Base-by-base conservation (phyloP, 1,284 basidiomycete species). In the Austropuccinia psidii region DNA sequence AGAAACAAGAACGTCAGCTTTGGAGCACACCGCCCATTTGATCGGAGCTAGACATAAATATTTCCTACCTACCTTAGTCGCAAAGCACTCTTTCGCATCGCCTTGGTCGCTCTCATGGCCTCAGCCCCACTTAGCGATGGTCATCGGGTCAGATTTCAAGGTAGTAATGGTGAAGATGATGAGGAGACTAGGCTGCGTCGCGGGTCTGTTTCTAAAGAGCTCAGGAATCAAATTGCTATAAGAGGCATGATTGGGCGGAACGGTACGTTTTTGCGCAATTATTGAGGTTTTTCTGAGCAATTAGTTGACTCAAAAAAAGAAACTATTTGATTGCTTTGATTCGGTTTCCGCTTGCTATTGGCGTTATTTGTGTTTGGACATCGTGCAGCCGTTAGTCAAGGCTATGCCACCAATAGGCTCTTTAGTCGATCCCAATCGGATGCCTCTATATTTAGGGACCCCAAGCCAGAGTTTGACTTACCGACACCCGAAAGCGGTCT, bases 161-260 rank as follows among this genome's bases (percentile, higher is more conserved):
- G 19, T 13, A 7, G 24, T 13, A 19, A 45, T 17, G 45, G 29
- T 15, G 47, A 72, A 19, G 66, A 57, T 29, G 68, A 72, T 29
- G 58, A 61, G 19, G 31, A 72, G 35, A 49, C 68, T 1, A 50
- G 35, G 41, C 41, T 72, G 19, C 54, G 68, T 27, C 68, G 68
- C 3, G 68, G 68, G 1, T 60, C 68, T 9, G 68, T 72, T 15
- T 72, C 68, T 19, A 50, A 57, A 6, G 68, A 72, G 21, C 45
- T 72, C 9, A 55, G 57, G 15, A 72, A 72, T 37, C 68, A 72
- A 41, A 72, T 72, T 19, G 68, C 68, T 29, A 45, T 72, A 27
- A 41, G 68, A 37, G 57, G 68, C 21, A 61, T 72, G 29, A 60
- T 72, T n/a, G 68, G 68, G n/a, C 43, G 68, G 39, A 72, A 72